Percentiles rank a stretch among this genome's conserved stretches.
Evolutionary conservation across 2,329 filamentous ascomycete species (phyloP).

Genomic region (Colletotrichum euphorbiae): DNA sequence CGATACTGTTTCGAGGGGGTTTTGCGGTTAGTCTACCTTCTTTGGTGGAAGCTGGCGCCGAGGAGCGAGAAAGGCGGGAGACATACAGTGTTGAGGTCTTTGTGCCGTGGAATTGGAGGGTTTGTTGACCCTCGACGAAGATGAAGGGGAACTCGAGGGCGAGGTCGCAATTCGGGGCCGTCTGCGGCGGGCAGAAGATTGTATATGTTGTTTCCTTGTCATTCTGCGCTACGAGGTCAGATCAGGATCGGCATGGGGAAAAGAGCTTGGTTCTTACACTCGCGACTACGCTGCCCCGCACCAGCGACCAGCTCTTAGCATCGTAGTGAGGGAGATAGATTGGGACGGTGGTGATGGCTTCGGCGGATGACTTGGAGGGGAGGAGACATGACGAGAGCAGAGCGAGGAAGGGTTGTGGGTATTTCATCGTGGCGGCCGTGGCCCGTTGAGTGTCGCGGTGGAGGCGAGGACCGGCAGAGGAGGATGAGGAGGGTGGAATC

Average conservation of each 20-base stretch:
- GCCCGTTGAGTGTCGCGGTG: background rate
- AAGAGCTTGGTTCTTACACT: conserved; percentile 49
- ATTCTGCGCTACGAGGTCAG: conserved; percentile 47
- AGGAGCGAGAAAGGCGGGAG: background rate
- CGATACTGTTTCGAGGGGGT: conserved; percentile 49
- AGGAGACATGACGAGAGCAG: conserved; percentile 44
- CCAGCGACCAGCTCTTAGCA: conserved; percentile 55
- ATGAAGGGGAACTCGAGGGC: conserved; percentile 60
- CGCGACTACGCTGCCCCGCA: conserved; percentile 59
- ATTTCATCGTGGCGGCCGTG: conserved; percentile 27
- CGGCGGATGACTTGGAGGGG: conserved; percentile 30
- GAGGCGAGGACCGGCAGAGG: background rate
- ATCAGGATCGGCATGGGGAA: background rate
- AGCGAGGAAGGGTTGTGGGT: conserved; percentile 41
- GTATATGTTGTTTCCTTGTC: conserved; percentile 58
- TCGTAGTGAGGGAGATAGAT: conserved; percentile 59
- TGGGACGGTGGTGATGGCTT: conserved; percentile 53
- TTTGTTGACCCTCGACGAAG: conserved; percentile 58
- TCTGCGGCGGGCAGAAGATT: conserved; percentile 59
- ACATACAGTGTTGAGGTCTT: conserved; percentile 57
- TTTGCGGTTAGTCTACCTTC: background rate
- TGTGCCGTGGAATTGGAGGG: conserved; percentile 57
- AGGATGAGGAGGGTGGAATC: background rate
- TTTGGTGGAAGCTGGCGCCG: conserved; percentile 8
- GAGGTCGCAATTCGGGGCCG: conserved; percentile 56